Base-by-base conservation (phyloP, 805 yeast species). In the Candida stauntonica region DNA sequence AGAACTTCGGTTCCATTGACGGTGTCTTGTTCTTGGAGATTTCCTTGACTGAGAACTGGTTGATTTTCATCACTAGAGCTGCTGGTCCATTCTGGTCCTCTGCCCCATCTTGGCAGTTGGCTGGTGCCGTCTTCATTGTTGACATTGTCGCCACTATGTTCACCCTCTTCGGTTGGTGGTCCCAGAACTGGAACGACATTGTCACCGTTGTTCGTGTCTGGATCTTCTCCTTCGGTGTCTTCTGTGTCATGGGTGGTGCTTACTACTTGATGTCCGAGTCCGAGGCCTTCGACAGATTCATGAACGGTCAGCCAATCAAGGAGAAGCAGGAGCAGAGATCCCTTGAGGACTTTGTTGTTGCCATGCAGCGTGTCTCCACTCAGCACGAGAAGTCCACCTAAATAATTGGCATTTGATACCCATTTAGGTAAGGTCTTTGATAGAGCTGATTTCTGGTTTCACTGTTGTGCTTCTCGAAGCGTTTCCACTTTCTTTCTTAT, bases 21-120 rank as follows among this genome's bases (percentile, higher is more conserved):
- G 93, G 96, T 79, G 83, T 88, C 61, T 72, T 87, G 71, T 87
- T 87, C 83, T 78, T 87, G 73, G 87, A 87, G 74, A 87, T 87
- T 62, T 85, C 96, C 44, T 79, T 87, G 66, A 86, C 96, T 67
- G 96, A 87, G 76, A 87, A 88, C 76, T 87, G 96, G 96, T 81
- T 87, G 70, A 87, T 87, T 75, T 87, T 87, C 85, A 75, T 88
- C 64, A 87, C 96, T 61, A 82, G 96, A 77, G 95, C 96, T 63
- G 84, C 79, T 67, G 96, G 96, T 75, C 96, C 96, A 63, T 88
- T 88, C 93, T 88, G 96, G 96, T 84, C 96, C 45, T 86, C 96
- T 33, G 60, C 75, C 44, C 96, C 96, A 73, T 88, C 96, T 35
- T 88, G 96, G 96, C 95, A 87, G 76, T 79, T 87, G 72, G 56